Evolutionary conservation across 139 green algal genomes (phyloP).

Genomic region (Ettlia oleoabundans): DNA sequence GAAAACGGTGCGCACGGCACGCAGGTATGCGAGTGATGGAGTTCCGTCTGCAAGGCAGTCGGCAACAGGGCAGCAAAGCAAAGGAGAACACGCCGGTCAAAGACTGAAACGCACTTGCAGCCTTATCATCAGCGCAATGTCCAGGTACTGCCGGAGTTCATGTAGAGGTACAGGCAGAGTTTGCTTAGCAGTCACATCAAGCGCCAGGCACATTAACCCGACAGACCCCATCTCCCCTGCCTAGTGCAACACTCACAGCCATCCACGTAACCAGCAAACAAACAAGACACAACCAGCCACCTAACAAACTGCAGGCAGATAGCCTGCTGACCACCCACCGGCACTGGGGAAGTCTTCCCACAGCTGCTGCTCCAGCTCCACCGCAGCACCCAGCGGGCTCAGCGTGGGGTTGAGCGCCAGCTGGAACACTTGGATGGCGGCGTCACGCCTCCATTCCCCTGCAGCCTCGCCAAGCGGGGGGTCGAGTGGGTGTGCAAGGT

Average conservation of each 20-base stretch:
- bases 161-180: no score
- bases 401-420: not conserved
- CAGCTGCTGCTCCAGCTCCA: constrained; percentile 33
- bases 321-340: not conserved
- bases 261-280: no score
- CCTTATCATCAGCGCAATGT: no score
- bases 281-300: not conserved
- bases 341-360: not conserved
- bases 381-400: not conserved
- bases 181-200: no score
- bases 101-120: no score
- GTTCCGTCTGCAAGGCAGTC: not conserved
- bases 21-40: not conserved
- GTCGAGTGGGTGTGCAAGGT: not conserved
- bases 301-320: no score
- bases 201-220: no score
- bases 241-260: no score
- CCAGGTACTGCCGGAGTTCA: no score
- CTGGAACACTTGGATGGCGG: constrained; percentile 17
- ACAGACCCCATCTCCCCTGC: no score
- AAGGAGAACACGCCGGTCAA: no score
- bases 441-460: constrained; percentile 26
- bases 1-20: not conserved
- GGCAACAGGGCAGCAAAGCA: no score
- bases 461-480: not conserved